Conservation (phyloP, 2,329 filamentous ascomycete species). For the Neofusicoccum kwambonambiense region DNA sequence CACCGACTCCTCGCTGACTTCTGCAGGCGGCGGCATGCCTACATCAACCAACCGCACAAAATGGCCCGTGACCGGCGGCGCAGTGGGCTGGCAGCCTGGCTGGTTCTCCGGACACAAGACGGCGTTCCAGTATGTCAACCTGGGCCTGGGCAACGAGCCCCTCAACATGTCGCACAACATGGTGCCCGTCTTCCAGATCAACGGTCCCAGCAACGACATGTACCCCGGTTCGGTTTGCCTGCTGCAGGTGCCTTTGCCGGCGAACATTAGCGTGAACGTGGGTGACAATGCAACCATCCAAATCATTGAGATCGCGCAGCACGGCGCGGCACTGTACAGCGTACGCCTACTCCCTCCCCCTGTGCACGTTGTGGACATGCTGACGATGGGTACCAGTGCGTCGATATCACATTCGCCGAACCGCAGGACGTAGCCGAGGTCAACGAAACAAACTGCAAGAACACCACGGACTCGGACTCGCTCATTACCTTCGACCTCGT, state of each 20-base stretch:
- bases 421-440: slow-evolving; percentile 73
- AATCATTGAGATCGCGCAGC: slow-evolving; percentile 76
- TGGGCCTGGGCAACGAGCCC: slow-evolving; percentile 80
- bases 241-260: slow-evolving; percentile 82
- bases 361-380: not conserved
- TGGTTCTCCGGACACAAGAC: slow-evolving; percentile 90
- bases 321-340: slow-evolving; percentile 80
- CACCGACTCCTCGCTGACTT: not conserved
- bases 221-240: slow-evolving; percentile 88
- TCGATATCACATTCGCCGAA: slow-evolving; percentile 88
- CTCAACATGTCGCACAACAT: slow-evolving; percentile 85
- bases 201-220: slow-evolving; percentile 76
- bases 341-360: slow-evolving; percentile 45
- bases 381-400: slow-evolving; percentile 64
- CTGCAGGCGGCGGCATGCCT: slow-evolving; percentile 76
- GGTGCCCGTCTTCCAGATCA: slow-evolving; percentile 76
- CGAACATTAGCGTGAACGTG: slow-evolving; percentile 65
- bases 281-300: slow-evolving; percentile 94
- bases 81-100: slow-evolving; percentile 86
- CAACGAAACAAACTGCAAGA: slow-evolving; percentile 83
- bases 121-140: slow-evolving; percentile 85
- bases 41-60: slow-evolving; percentile 80
- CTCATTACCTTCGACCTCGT: slow-evolving; percentile 73
- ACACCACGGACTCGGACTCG: slow-evolving; percentile 56
- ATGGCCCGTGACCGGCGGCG: slow-evolving; percentile 86